Evolutionary conservation across 331 rosid species (phyloP).

Genomic region (Dryas integrifolia): DNA sequence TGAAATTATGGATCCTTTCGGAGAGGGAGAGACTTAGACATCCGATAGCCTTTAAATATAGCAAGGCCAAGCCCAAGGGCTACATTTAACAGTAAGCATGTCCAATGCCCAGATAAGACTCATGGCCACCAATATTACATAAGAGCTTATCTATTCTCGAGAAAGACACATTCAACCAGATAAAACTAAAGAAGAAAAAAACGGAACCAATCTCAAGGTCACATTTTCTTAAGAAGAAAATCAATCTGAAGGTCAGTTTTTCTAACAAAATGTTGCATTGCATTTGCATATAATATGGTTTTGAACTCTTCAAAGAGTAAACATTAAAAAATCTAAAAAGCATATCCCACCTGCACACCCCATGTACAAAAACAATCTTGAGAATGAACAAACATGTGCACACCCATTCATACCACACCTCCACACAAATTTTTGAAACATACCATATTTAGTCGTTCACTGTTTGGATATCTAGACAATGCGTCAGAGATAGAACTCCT

Average conservation of each 20-base stretch:
- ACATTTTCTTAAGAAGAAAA: not conserved
- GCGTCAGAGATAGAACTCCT: constrained; percentile 78
- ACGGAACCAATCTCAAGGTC: not conserved
- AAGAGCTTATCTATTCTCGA: not conserved
- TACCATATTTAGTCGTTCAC: constrained; percentile 79
- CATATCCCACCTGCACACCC: not conserved
- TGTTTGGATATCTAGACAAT: constrained; percentile 69
- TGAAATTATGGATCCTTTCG: not conserved
- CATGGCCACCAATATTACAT: not conserved
- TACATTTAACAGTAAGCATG: not conserved
- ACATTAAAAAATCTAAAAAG: not conserved
- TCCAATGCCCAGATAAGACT: not conserved
- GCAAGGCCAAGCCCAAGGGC: not conserved
- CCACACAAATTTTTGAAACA: constrained; percentile 12
- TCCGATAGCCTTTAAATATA: not conserved
- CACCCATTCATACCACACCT: constrained; percentile 8
- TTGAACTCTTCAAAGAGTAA: not conserved
- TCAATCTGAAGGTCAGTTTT: not conserved
- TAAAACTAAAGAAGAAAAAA: not conserved
- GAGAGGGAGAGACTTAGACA: not conserved
- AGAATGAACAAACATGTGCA: not conserved
- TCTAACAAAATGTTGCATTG: not conserved
- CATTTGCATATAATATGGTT: not conserved
- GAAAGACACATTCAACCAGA: not conserved
- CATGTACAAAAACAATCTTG: not conserved